A percentile compares a stretch with the other conserved stretches of the same genome.
phyloP scores from a whole-genome alignment of 805 yeast species.

The Myxozyma geophila region DNA sequence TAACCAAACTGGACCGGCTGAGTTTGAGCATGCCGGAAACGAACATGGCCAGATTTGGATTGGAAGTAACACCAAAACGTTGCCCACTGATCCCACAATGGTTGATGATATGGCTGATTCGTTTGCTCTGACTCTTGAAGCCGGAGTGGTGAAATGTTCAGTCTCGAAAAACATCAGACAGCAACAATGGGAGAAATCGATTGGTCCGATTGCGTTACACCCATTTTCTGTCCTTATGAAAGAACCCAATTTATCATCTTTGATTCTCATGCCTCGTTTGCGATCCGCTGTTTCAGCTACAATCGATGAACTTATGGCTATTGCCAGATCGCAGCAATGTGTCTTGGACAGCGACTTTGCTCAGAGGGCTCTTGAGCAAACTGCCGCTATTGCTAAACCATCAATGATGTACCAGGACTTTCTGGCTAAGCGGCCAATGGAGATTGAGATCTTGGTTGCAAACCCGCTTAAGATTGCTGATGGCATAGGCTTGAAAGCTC shows the following conservation, averaged over 20 bases:
- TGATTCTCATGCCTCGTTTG: constrained; percentile 22
- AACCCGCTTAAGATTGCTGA: constrained; percentile 60
- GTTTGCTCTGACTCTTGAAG: constrained; percentile 35
- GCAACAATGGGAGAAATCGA: constrained; percentile 37
- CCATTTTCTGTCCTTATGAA: constrained; percentile 35
- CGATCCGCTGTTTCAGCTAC: constrained; percentile 21
- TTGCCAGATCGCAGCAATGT: constrained; percentile 30
- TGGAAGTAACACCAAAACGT: constrained; percentile 19
- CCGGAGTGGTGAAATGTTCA: constrained; percentile 32
- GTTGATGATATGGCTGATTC: constrained; percentile 36
- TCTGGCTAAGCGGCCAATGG: constrained; percentile 56
- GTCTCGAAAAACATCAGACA: constrained; percentile 35
- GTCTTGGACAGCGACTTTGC: constrained; percentile 16
- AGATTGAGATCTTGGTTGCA: constrained; percentile 73
- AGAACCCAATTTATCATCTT: constrained; percentile 33
- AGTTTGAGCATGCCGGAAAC: constrained; percentile 32
- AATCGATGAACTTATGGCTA: constrained; percentile 28
- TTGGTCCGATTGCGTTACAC: constrained; percentile 36
- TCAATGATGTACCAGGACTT: constrained; percentile 37
- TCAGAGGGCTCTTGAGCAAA: constrained; percentile 10
- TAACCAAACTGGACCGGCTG: constrained; percentile 35
- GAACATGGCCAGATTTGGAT: constrained; percentile 27
- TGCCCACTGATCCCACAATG: constrained; percentile 16
- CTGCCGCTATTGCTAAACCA: constrained; percentile 20
- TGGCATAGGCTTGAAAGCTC: constrained; percentile 57